Percentiles rank a stretch among this genome's conserved stretches.
Conservation (phyloP, 305 asterid genomes). For the Striga hermonthica region DNA sequence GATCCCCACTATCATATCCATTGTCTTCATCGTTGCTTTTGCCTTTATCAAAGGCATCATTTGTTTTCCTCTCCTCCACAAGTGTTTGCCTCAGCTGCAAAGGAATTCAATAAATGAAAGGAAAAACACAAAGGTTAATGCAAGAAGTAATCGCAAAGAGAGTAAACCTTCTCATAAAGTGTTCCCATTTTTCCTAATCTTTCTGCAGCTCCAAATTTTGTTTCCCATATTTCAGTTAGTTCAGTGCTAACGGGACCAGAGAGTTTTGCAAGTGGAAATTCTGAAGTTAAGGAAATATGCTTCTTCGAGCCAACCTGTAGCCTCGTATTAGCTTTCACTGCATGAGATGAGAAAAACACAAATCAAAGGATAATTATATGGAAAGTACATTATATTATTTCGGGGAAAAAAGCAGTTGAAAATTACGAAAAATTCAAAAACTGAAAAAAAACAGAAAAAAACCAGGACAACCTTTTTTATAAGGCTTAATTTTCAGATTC, state of each 20-base stretch:
- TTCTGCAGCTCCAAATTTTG: conserved; percentile 37
- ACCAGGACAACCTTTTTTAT: conserved; percentile 51
- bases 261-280: conserved; percentile 75
- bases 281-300: conserved; percentile 40
- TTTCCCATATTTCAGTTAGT: conserved; percentile 67
- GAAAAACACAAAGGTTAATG: conserved; percentile 18
- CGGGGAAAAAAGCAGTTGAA: neutral
- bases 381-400: conserved; percentile 3
- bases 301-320: conserved; percentile 43
- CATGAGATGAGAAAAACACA: conserved; percentile 33
- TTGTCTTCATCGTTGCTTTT: conserved; percentile 40
- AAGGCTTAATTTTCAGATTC: conserved; percentile 75
- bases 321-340: conserved; percentile 59
- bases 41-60: conserved; percentile 35
- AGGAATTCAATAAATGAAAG: conserved; percentile 29
- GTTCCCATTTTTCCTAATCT: conserved; percentile 40
- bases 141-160: conserved; percentile 23
- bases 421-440: neutral
- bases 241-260: conserved; percentile 60
- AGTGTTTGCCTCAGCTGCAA: conserved; percentile 81
- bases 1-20: conserved; percentile 65
- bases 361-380: conserved; percentile 27
- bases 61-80: conserved; percentile 38
- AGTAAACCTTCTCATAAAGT: conserved; percentile 69
- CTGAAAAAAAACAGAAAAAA: neutral